phyloP scores from a whole-genome alignment of 495 filamentous ascomycete species.

The Apiosordaria backusii region DNA sequence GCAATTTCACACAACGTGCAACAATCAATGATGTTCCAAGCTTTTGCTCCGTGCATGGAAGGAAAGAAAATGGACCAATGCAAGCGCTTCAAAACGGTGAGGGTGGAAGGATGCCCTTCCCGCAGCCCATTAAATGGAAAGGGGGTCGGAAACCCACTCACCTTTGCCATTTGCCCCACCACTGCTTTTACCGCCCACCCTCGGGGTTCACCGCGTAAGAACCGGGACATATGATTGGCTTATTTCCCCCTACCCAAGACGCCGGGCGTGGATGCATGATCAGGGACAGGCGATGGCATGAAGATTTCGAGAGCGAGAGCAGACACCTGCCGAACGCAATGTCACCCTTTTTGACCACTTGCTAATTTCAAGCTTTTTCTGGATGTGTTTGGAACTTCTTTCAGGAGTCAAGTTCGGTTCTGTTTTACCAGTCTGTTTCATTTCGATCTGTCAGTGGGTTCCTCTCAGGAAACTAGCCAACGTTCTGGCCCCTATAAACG shows the following conservation, averaged over 20 bases:
- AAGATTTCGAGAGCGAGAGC: not conserved
- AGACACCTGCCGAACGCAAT: conserved; percentile 3
- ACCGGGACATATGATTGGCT: not conserved
- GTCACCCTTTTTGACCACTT: conserved; percentile 6
- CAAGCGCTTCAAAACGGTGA: conserved; percentile 21
- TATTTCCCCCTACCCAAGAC: not conserved
- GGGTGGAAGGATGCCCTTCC: conserved; percentile 18
- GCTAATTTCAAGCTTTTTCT: not conserved
- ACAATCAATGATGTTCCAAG: conserved; percentile 10
- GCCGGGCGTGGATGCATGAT: conserved; percentile 12
- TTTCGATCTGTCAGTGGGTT: not conserved
- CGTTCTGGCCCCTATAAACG: not conserved
- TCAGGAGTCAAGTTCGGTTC: not conserved
- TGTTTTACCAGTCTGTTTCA: not conserved
- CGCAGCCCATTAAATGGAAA: conserved; percentile 23
- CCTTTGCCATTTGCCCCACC: not conserved
- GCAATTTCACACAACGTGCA: conserved; percentile 10
- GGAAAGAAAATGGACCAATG: conserved; percentile 19
- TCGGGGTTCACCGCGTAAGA: conserved; percentile 11
- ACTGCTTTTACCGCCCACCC: conserved; percentile 7
- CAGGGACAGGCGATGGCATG: not conserved
- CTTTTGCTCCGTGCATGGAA: conserved; percentile 9
- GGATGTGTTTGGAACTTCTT: not conserved
- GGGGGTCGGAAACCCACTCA: conserved; percentile 6
- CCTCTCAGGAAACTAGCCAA: not conserved